A percentile compares a stretch with the other conserved stretches of the same genome.
Conservation (phyloP, 2,329 filamentous ascomycete genomes). For the Trichoderma sp. region DNA sequence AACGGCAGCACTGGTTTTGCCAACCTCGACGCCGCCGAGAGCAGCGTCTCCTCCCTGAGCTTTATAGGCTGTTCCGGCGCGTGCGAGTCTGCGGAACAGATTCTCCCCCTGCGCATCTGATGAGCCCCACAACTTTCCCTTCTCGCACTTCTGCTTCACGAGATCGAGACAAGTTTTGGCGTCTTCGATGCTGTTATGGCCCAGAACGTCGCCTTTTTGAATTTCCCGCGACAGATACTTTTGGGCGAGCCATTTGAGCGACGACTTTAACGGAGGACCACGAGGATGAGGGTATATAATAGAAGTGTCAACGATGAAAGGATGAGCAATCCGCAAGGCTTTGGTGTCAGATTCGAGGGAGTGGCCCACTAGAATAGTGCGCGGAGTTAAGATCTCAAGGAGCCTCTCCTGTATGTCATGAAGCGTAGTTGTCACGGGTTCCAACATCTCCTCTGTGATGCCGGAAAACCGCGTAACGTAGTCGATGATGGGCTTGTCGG, state of each 20-base stretch:
- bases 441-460: slow-evolving; percentile 83
- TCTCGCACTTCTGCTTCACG: slow-evolving; percentile 93
- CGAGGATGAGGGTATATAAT: slow-evolving; percentile 87
- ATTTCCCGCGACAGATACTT: slow-evolving; percentile 87
- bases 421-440: slow-evolving; percentile 78
- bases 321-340: slow-evolving; percentile 82
- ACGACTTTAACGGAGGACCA: slow-evolving; percentile 84
- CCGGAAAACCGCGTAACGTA: slow-evolving; percentile 92
- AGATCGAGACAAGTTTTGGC: slow-evolving; percentile 88
- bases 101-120: slow-evolving; percentile 78
- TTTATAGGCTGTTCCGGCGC: slow-evolving; percentile 61
- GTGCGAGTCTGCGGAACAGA: slow-evolving; percentile 78
- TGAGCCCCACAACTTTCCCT: slow-evolving; percentile 81
- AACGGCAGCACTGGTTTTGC: slow-evolving; percentile 70
- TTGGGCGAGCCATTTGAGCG: slow-evolving; percentile 82
- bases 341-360: slow-evolving; percentile 81
- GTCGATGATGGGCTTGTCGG: slow-evolving; percentile 80
- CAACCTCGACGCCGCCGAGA: slow-evolving; percentile 52
- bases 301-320: slow-evolving; percentile 89
- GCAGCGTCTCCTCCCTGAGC: slow-evolving; percentile 58
- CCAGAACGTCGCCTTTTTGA: slow-evolving; percentile 70
- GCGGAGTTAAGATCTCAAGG: slow-evolving; percentile 67
- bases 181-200: slow-evolving; percentile 92
- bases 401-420: slow-evolving; percentile 78
- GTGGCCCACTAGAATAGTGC: slow-evolving; percentile 74